phyloP scores from a whole-genome alignment of 805 yeast species.

The Candida pseudofarinosa region DNA sequence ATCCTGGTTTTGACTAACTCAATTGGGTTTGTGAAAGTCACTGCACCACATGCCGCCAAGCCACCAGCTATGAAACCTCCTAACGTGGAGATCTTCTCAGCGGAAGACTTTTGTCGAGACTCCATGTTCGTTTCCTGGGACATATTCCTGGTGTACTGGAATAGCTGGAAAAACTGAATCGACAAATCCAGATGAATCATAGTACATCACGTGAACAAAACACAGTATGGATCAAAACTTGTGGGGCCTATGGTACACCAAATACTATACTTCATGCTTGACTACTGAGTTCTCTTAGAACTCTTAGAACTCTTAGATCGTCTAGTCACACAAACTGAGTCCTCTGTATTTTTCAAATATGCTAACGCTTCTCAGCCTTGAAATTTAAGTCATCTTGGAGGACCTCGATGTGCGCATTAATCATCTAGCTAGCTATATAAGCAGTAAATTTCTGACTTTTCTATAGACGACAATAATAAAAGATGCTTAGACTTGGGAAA shows the following conservation, averaged over 20 bases:
- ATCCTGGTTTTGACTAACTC: constrained; percentile 92
- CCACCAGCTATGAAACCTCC: constrained; percentile 93
- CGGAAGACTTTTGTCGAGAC: constrained; percentile 12
- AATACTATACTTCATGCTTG: too few relatives aligned
- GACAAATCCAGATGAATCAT: not conserved
- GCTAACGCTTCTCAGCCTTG: too few relatives aligned
- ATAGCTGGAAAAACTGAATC: not conserved
- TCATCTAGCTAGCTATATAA: not conserved
- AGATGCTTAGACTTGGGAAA: constrained; percentile 1
- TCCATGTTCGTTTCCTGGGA: constrained; percentile 2
- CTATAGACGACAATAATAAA: not conserved
- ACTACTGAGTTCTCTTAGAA: too few relatives aligned
- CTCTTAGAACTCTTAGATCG: too few relatives aligned
- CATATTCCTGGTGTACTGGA: not conserved
- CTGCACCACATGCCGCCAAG: constrained; percentile 95
- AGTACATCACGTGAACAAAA: not conserved
- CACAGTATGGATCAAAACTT: not conserved
- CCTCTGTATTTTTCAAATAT: too few relatives aligned
- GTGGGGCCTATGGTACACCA: too few relatives aligned
- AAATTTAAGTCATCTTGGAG: not conserved
- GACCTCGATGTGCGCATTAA: not conserved
- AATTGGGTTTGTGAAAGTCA: constrained; percentile 92
- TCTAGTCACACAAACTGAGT: too few relatives aligned
- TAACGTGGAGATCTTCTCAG: constrained; percentile 57
- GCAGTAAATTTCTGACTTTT: not conserved